These are phyloP conservation scores for Hirsutella minnesotensis DNA, from an alignment of 2,329 filamentous ascomycete species.

Conservation along the genomic window DNA sequence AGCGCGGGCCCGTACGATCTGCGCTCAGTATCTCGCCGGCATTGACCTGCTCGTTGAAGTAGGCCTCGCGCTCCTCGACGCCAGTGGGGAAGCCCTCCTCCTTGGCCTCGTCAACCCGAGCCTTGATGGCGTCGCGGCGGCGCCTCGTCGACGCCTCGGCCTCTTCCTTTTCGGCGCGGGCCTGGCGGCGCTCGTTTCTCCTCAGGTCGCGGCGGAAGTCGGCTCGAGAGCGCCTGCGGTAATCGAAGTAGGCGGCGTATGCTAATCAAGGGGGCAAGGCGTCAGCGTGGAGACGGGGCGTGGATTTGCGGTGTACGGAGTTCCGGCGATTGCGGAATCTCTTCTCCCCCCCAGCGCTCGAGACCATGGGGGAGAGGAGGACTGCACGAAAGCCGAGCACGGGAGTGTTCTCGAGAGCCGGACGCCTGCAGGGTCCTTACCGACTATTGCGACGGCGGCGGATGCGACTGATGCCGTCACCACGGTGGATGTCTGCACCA, in stretches of 20 bases:
- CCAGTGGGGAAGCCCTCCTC: constrained; percentile 85
- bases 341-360: no score
- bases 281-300: no score
- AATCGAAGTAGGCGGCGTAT: constrained; percentile 61
- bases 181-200: constrained; percentile 63
- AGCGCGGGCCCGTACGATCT: constrained; percentile 53
- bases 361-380: no score
- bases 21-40: constrained; percentile 72
- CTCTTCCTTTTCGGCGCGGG: constrained; percentile 60
- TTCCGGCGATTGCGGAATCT: no score
- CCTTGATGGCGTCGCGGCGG: constrained; percentile 64
- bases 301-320: no score
- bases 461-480: constrained; percentile 51
- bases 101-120: constrained; percentile 67
- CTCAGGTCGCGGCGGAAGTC: constrained; percentile 58
- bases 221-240: constrained; percentile 49
- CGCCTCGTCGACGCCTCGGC: constrained; percentile 51
- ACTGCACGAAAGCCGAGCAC: no score
- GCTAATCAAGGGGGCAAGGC: not conserved
- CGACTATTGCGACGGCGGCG: constrained; percentile 45
- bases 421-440: constrained; percentile 27
- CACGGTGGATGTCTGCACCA: constrained; percentile 41
- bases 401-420: no score
- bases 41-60: constrained; percentile 93
- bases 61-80: constrained; percentile 86